phyloP scores from a whole-genome alignment of 495 filamentous ascomycete species.

The Hypoxylon crocopeplum region DNA sequence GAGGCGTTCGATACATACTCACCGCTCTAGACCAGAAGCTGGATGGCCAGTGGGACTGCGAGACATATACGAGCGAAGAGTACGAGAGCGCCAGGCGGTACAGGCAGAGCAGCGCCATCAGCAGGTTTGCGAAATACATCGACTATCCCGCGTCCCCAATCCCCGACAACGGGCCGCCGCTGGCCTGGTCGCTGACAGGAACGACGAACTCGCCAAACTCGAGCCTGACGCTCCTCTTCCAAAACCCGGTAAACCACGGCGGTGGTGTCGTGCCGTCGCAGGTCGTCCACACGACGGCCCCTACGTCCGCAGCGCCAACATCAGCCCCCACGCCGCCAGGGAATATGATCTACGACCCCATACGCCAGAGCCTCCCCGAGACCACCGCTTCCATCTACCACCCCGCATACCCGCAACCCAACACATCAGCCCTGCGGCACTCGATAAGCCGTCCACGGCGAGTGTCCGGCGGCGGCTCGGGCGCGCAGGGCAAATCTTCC shows the following conservation, averaged over 20 bases:
- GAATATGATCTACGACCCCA: slow-evolving; percentile 61
- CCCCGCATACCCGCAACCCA: slow-evolving; percentile 54
- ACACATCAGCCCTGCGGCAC: slow-evolving; percentile 51
- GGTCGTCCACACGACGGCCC: slow-evolving; percentile 17
- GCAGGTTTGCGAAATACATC: slow-evolving; percentile 36
- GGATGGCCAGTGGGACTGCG: slow-evolving; percentile 81
- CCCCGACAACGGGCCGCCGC: slow-evolving; percentile 54
- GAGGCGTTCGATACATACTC: slow-evolving; percentile 84
- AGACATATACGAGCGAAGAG: slow-evolving; percentile 79
- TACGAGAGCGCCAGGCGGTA: slow-evolving; percentile 68
- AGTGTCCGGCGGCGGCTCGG: slow-evolving; percentile 45
- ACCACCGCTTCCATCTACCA: slow-evolving; percentile 48
- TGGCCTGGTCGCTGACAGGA: slow-evolving; percentile 80
- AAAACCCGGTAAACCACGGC: slow-evolving; percentile 46
- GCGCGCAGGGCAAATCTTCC: slow-evolving; percentile 45
- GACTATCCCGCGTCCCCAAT: slow-evolving; percentile 46
- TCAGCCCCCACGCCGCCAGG: slow-evolving; percentile 54
- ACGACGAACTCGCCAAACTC: slow-evolving; percentile 83
- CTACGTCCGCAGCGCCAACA: slow-evolving; percentile 34
- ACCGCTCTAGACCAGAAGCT: slow-evolving; percentile 86
- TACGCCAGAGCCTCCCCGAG: slow-evolving; percentile 57
- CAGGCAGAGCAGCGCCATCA: slow-evolving; percentile 57
- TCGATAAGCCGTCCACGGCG: slow-evolving; percentile 50
- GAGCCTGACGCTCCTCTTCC: slow-evolving; percentile 76
- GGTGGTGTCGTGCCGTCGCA: slow-evolving; percentile 26